phyloP scores from a whole-genome alignment of 257 asterid genomes.

The Nicotiana paniculata region DNA sequence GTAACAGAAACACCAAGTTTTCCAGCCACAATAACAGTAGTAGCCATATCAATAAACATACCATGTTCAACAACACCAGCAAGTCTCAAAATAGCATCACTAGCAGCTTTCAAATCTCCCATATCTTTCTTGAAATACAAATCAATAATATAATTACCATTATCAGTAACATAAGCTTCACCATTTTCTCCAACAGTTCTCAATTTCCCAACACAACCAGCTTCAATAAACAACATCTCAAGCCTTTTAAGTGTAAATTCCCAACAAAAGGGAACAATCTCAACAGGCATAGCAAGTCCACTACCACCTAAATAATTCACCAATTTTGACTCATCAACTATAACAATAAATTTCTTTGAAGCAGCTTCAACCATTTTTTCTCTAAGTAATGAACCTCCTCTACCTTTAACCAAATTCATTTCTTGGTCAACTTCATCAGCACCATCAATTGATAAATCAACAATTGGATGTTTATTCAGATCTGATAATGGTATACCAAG shows the following conservation, averaged over 20 bases:
- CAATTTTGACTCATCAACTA: slow-evolving; percentile 49
- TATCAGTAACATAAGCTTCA: slow-evolving; percentile 48
- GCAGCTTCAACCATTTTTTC: slow-evolving; percentile 43
- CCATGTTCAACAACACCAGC: slow-evolving; percentile 67
- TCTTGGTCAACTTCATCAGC: slow-evolving; percentile 63
- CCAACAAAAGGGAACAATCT: slow-evolving; percentile 64
- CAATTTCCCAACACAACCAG: slow-evolving; percentile 54
- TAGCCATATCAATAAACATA: slow-evolving; percentile 55
- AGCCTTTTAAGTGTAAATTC: slow-evolving; percentile 44
- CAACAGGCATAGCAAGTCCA: slow-evolving; percentile 65
- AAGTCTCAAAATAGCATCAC: slow-evolving; percentile 61
- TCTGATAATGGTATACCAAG: slow-evolving; percentile 56
- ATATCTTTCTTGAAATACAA: slow-evolving; percentile 56
- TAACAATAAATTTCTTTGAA: slow-evolving; percentile 29
- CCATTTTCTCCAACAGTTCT: slow-evolving; percentile 19
- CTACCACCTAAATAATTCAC: slow-evolving; percentile 55
- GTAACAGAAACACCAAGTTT: slow-evolving; percentile 43
- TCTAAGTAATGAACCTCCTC: slow-evolving; percentile 48
- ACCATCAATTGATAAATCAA: slow-evolving; percentile 65
- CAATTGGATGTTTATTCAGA: slow-evolving; percentile 46
- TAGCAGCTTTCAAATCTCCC: slow-evolving; percentile 49
- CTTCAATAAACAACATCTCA: slow-evolving; percentile 29
- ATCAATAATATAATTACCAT: slow-evolving; percentile 51
- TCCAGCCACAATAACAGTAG: slow-evolving; percentile 53
- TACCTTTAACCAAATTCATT: slow-evolving; percentile 61